Percentiles rank a stretch among this genome's conserved stretches.
Evolutionary conservation across 2,329 filamentous ascomycete genomes (phyloP).

Genomic region (Talaromyces sp.): DNA sequence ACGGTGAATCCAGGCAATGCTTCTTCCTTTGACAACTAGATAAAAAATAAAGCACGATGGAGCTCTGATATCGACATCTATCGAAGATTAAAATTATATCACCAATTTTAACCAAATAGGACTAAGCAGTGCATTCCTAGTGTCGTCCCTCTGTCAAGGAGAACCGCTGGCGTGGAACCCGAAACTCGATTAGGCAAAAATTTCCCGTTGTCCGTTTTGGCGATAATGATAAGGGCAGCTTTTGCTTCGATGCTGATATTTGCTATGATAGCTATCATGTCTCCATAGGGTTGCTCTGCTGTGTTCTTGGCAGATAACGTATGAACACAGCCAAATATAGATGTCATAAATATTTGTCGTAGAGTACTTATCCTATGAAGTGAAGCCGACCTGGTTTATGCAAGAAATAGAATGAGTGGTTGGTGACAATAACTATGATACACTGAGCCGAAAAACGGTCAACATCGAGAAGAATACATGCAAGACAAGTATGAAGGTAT

Average conservation of each 20-base stretch:
- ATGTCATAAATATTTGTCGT: not conserved
- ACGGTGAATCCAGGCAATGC: not conserved
- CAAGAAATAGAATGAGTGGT: constrained; percentile 4
- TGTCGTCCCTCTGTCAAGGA: not conserved
- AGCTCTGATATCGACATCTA: not conserved
- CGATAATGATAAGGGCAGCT: not conserved
- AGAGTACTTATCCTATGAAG: not conserved
- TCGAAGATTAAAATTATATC: not conserved
- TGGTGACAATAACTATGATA: constrained; percentile 14
- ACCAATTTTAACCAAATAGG: not conserved
- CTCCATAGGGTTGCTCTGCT: not conserved
- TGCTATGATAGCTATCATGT: not conserved
- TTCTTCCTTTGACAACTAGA: not conserved
- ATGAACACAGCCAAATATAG: not conserved
- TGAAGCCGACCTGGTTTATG: not conserved
- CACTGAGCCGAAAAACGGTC: constrained; percentile 11
- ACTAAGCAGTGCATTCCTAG: constrained; percentile 6
- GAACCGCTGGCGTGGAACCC: constrained; percentile 4
- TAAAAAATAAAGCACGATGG: not conserved
- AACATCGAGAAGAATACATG: not conserved
- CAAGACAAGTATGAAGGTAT: not conserved
- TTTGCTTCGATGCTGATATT: not conserved
- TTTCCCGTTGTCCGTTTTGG: not conserved
- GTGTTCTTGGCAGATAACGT: not conserved
- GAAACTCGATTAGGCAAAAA: constrained; percentile 13